phyloP scores from a whole-genome alignment of 177 flowering plant genomes.

The Vitis hybrid region DNA sequence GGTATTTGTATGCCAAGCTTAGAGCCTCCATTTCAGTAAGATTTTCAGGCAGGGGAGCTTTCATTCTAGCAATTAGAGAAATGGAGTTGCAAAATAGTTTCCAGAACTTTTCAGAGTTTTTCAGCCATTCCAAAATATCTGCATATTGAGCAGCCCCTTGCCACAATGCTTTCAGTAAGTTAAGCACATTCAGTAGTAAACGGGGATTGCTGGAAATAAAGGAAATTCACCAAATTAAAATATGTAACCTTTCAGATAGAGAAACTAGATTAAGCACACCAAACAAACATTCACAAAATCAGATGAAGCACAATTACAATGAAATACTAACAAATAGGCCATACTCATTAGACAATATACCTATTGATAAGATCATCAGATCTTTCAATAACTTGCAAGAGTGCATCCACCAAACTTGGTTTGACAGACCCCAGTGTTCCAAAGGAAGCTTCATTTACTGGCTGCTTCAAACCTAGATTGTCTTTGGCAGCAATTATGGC shows the following conservation, averaged over 20 bases:
- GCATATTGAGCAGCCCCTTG: slow-evolving; percentile 68
- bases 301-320: not conserved
- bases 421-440: slow-evolving; percentile 20
- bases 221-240: slow-evolving; percentile 2
- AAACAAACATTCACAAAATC: not conserved
- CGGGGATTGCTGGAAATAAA: slow-evolving; percentile 56
- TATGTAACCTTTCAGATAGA: not conserved
- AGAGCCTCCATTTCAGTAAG: slow-evolving; percentile 30
- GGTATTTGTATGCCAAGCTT: slow-evolving; percentile 43
- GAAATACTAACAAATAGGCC: not conserved
- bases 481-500: slow-evolving; percentile 44
- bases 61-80: slow-evolving; percentile 13
- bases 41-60: slow-evolving; percentile 24
- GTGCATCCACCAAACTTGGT: slow-evolving; percentile 36
- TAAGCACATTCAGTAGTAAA: slow-evolving; percentile 51
- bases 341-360: slow-evolving; percentile 30
- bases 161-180: slow-evolving; percentile 79
- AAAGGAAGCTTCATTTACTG: slow-evolving; percentile 22
- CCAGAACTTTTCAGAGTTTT: slow-evolving; percentile 65
- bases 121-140: slow-evolving; percentile 51
- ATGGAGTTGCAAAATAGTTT: slow-evolving; percentile 39
- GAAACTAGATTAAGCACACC: not conserved
- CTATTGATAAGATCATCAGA: slow-evolving; percentile 55
- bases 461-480: slow-evolving; percentile 23
- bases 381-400: slow-evolving; percentile 48